Evolutionary conservation across 768 basidiomycete species (phyloP).

Genomic region (Termitomyces sp.): DNA sequence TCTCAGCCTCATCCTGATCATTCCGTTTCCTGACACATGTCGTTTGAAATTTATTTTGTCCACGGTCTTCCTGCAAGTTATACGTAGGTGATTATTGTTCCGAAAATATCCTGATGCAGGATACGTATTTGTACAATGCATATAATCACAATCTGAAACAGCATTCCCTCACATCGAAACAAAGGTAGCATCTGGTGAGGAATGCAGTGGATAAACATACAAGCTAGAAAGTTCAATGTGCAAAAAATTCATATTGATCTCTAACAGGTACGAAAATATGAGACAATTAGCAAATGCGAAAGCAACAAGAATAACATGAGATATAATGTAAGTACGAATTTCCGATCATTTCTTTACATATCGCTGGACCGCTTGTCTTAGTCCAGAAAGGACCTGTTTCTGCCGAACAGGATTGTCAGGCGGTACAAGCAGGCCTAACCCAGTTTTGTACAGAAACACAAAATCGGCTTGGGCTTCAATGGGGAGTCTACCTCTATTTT

Average conservation of each 20-base stretch:
- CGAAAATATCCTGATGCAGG: too few relatives aligned
- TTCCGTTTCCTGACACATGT: too few relatives aligned
- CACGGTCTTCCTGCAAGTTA: too few relatives aligned
- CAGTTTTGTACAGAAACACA: constrained; percentile 66
- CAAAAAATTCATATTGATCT: not conserved
- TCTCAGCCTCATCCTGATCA: too few relatives aligned
- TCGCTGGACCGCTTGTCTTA: constrained; percentile 36
- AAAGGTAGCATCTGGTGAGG: not conserved
- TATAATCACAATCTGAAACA: too few relatives aligned
- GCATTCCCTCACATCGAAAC: not conserved
- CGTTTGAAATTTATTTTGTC: too few relatives aligned
- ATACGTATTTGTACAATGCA: too few relatives aligned
- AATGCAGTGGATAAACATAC: not conserved
- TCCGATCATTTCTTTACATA: constrained; percentile 15
- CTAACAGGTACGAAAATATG: not conserved
- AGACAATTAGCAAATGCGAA: not conserved
- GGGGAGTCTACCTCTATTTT: constrained; percentile 55
- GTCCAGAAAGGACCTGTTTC: constrained; percentile 45
- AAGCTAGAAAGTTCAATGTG: not conserved
- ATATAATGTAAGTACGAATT: not conserved
- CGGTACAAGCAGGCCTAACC: constrained; percentile 44
- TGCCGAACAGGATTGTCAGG: constrained; percentile 50
- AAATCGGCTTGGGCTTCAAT: constrained; percentile 89
- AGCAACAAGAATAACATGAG: constrained; percentile 8
- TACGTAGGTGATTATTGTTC: too few relatives aligned